Base-by-base conservation (phyloP, 441 rosid species). In the Raphanus hybrid region DNA sequence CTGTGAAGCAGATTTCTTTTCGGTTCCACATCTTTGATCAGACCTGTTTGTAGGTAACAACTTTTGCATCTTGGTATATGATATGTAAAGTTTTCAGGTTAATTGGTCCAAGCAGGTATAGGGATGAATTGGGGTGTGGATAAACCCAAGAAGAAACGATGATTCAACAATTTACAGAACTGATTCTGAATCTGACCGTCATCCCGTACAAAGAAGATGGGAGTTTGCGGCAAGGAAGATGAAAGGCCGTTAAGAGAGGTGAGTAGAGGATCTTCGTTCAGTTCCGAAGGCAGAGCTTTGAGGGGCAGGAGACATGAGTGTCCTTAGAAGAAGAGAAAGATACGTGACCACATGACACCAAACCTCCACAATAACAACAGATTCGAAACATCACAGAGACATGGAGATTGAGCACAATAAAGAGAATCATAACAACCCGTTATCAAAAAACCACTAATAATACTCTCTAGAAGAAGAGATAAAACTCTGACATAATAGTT, bases 21-120 rank as follows among this genome's bases (percentile, higher is more conserved):
- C 0, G n/a, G 64, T 76, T 26, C 55, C 12, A 8, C 45, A 4
- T 34, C 5, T 14, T 20, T 43, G 15, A 27, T 75, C 64, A 29
- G 8, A 39, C 23, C 48, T 69, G 7, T 69, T 16, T 76, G 80
- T 70, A 64, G 75, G 71, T 76, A 35, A 76, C 71, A 70, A 43
- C 67, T 55, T 76, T 64, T 64, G 60, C 66, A 76, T 64, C 37
- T 70, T 67, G 11, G 55, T 48, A 14, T 64, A 8, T 76, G 50
- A 29, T 70, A 55, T 76, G 75, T 76, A 64, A 76, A 76, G 75
- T 68, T 70, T 45, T 34, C 1, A 48, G 35, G 43, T 61, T 69
- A 10, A 35, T 52, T 23, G 32, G 62, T 50, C 23, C 52, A 35
- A 26, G 16, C 16, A 59, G 6, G 18, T 6, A n/a, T 12, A 41